Evolutionary conservation across 192 early-diverging fungal genomes (phyloP).

Genomic region (Coemansia erecta): DNA sequence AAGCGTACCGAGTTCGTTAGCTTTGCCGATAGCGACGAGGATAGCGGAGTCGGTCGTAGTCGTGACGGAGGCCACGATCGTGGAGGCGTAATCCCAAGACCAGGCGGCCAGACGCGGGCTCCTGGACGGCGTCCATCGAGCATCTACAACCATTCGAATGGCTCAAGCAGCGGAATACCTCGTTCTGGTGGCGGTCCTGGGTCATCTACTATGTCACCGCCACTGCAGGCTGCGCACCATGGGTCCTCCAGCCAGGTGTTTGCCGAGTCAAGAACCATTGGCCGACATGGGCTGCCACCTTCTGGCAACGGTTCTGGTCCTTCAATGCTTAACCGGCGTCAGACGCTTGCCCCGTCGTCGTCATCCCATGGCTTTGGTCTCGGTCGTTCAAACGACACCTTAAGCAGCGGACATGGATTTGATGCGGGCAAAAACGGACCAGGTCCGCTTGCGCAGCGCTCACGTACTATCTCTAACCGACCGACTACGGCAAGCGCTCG

Average conservation of each 20-base stretch:
- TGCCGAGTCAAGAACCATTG: conserved; percentile 14
- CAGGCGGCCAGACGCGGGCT: conserved; percentile 15
- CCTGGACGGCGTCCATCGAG: conserved; percentile 27
- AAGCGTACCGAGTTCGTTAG: conserved; percentile 10
- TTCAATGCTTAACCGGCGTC: conserved; percentile 21
- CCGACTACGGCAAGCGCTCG: conserved; percentile 7
- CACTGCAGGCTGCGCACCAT: conserved; percentile 17
- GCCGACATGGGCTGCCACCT: conserved; percentile 27
- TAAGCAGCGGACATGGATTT: background rate
- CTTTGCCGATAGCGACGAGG: conserved; percentile 36
- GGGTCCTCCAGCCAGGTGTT: conserved; percentile 1
- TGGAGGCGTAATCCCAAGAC: conserved; percentile 16
- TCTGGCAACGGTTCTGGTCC: conserved; percentile 12
- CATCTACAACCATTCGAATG: conserved; percentile 27
- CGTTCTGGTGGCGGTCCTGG: conserved; percentile 18
- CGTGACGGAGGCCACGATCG: conserved; percentile 8
- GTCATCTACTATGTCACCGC: conserved; percentile 39
- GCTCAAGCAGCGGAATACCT: conserved; percentile 24
- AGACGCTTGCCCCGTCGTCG: conserved; percentile 34
- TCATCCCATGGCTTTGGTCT: conserved; percentile 10
- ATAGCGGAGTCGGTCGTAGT: conserved; percentile 4
- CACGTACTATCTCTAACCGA: background rate
- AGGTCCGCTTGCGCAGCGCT: conserved; percentile 1
- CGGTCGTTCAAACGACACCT: conserved; percentile 5
- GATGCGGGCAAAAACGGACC: background rate